phyloP scores from a whole-genome alignment of 805 yeast species.

The Isabelozyma heimii region DNA sequence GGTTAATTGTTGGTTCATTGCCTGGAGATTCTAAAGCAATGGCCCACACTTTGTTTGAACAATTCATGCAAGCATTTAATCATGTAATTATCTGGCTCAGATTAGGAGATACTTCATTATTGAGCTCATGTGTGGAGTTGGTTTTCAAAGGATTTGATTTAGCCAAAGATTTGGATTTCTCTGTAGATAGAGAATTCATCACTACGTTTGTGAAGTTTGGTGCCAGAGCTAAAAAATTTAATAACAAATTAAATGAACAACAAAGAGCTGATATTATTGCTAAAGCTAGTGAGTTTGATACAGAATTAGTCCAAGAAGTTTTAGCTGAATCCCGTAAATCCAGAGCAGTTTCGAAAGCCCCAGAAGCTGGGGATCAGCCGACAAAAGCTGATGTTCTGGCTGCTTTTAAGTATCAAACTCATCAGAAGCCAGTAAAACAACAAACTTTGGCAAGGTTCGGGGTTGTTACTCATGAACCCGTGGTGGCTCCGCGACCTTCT shows the following conservation, averaged over 20 bases:
- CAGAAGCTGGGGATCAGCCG: conserved; percentile 13
- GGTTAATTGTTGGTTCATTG: conserved; percentile 31
- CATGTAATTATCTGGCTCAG: conserved; percentile 78
- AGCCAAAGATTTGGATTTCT: conserved; percentile 52
- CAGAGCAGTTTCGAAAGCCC: conserved; percentile 22
- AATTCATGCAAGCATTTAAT: conserved; percentile 60
- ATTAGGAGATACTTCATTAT: conserved; percentile 72
- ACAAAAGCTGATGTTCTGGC: conserved; percentile 9
- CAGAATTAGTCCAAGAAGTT: conserved; percentile 51
- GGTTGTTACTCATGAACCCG: conserved; percentile 25
- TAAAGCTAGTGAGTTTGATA: conserved; percentile 57
- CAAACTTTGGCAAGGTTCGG: conserved; percentile 36
- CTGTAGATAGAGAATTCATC: conserved; percentile 52
- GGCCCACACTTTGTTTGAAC: conserved; percentile 37
- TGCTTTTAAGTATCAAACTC: conserved; percentile 19
- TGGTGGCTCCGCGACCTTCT: conserved; percentile 33
- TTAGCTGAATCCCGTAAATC: conserved; percentile 41
- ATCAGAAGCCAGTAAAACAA: conserved; percentile 25
- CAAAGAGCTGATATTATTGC: conserved; percentile 65
- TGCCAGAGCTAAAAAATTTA: conserved; percentile 60
- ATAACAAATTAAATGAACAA: conserved; percentile 64
- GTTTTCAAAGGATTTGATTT: conserved; percentile 65
- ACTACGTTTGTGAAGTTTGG: conserved; percentile 62
- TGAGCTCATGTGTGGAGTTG: conserved; percentile 69
- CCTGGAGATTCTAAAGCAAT: conserved; percentile 5